phyloP scores from a whole-genome alignment of 164 flowering plant species.

The Chloranthus sessilifolius region DNA sequence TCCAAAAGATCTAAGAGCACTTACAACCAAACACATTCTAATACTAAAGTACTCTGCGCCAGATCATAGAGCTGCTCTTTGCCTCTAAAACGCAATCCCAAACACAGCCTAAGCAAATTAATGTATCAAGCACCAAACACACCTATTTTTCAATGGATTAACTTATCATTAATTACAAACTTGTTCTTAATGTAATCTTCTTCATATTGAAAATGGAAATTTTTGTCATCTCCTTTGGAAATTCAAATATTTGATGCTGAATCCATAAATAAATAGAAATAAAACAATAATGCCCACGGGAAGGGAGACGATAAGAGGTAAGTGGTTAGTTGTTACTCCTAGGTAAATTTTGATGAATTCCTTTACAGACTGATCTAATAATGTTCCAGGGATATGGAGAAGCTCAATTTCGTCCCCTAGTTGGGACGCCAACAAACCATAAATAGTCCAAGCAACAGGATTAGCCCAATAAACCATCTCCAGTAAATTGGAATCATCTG shows the following conservation, averaged over 20 bases:
- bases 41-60: too few species aligned
- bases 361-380: slow-evolving; percentile 23
- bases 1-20: too few species aligned
- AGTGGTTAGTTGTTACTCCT: not conserved
- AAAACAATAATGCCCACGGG: slow-evolving; percentile 1
- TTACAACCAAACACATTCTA: too few species aligned
- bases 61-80: too few species aligned
- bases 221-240: slow-evolving; percentile 11
- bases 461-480: slow-evolving; percentile 93
- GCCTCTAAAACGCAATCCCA: too few species aligned
- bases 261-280: slow-evolving; percentile 5
- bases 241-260: slow-evolving; percentile 10
- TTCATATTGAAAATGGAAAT: not conserved
- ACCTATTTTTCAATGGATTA: too few species aligned
- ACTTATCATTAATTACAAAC: too few species aligned
- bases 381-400: slow-evolving; percentile 45
- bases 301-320: slow-evolving; percentile 1
- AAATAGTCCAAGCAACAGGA: slow-evolving; percentile 90
- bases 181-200: too few species aligned
- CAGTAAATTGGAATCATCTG: slow-evolving; percentile 90
- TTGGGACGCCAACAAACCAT: slow-evolving; percentile 71
- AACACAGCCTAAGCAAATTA: too few species aligned
- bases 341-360: slow-evolving; percentile 5
- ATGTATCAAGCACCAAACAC: too few species aligned
- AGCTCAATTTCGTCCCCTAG: slow-evolving; percentile 48